phyloP scores from a whole-genome alignment of 805 yeast genomes.

The Sugiyamaella mastotermitis region DNA sequence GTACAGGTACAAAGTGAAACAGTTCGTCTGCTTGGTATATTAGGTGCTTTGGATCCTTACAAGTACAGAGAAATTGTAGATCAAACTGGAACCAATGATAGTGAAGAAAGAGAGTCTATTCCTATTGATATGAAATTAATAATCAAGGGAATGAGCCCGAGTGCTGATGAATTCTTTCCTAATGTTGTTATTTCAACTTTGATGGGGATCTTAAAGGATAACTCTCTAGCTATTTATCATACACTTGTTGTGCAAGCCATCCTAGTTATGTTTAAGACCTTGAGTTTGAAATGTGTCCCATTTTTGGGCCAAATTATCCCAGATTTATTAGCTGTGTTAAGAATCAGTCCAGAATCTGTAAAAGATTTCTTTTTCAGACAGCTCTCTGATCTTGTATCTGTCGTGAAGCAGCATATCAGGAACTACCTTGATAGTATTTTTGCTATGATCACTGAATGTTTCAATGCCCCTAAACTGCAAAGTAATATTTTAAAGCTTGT shows the following conservation, averaged over 20 bases:
- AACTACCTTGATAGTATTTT: conserved; percentile 75
- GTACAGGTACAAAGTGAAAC: conserved; percentile 77
- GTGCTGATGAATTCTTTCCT: conserved; percentile 85
- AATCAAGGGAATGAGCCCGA: conserved; percentile 92
- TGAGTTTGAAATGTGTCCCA: conserved; percentile 86
- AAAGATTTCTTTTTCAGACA: conserved; percentile 87
- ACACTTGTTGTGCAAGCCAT: conserved; percentile 92
- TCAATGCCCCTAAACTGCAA: conserved; percentile 57
- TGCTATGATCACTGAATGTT: conserved; percentile 67
- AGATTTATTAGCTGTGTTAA: conserved; percentile 80
- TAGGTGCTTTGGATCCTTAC: conserved; percentile 97
- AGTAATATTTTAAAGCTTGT: conserved; percentile 72
- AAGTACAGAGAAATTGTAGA: conserved; percentile 89
- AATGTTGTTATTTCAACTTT: conserved; percentile 87
- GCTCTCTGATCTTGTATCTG: conserved; percentile 66
- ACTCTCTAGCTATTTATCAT: conserved; percentile 79
- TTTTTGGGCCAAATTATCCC: conserved; percentile 84
- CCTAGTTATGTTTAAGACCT: conserved; percentile 80
- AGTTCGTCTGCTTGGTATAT: conserved; percentile 79
- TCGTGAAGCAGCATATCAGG: conserved; percentile 85
- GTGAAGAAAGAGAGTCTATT: conserved; percentile 73
- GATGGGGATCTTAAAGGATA: conserved; percentile 77
- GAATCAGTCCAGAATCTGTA: conserved; percentile 61
- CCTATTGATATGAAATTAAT: conserved; percentile 83
- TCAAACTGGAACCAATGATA: conserved; percentile 40